Evolutionary conservation across 148 eudicot species (phyloP).

Genomic region (Dianthus caryophyllus): DNA sequence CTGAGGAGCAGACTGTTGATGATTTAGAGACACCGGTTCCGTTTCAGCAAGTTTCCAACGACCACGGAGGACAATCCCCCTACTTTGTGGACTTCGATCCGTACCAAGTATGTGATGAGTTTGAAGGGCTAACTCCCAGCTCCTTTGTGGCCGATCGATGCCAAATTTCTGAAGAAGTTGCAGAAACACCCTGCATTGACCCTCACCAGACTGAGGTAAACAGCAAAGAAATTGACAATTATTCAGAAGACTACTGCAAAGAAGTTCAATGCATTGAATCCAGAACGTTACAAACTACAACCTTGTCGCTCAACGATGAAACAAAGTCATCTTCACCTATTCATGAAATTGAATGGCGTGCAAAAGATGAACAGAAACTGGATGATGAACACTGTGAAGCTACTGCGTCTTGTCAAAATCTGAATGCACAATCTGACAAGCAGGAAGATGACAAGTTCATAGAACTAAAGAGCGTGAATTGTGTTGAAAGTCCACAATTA

Average conservation of each 20-base stretch:
- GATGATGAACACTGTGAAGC: constrained; percentile 26
- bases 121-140: constrained; percentile 25
- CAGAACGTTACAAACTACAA: constrained; percentile 23
- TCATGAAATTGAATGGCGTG: constrained; percentile 13
- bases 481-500: constrained; percentile 42
- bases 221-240: constrained; percentile 32
- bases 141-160: constrained; percentile 15
- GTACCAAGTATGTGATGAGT: constrained; percentile 25
- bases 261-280: constrained; percentile 79
- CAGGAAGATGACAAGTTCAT: constrained; percentile 20
- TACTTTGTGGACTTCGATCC: constrained; percentile 24
- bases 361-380: constrained; percentile 15
- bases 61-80: constrained; percentile 20
- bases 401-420: constrained; percentile 25
- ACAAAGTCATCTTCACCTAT: constrained; percentile 18
- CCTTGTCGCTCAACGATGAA: constrained; percentile 26
- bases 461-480: constrained; percentile 32
- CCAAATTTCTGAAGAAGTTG: constrained; percentile 7
- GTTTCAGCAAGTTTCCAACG: constrained; percentile 21
- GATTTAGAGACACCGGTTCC: constrained; percentile 19
- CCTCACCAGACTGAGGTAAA: constrained; percentile 35
- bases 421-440: constrained; percentile 30
- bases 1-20: constrained; percentile 24
- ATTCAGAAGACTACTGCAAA: constrained; percentile 57
- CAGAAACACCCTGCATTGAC: constrained; percentile 26